Base-by-base conservation (phyloP, 2,329 filamentous ascomycete species). In the Talaromyces piceae region DNA sequence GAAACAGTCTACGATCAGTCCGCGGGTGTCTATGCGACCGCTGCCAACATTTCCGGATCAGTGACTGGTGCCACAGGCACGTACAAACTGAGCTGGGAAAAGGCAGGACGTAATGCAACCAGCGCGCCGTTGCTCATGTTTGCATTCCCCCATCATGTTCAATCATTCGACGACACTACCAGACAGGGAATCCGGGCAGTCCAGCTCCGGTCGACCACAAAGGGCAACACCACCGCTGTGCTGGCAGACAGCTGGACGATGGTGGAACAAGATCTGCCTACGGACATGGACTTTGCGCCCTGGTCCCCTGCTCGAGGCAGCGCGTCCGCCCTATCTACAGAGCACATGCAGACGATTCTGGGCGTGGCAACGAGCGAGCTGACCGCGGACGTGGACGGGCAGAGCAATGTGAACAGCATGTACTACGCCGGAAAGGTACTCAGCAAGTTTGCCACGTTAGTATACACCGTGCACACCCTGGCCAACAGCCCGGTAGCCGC, bases 371-470 rank as follows among this genome's bases (percentile, higher is more conserved):
- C 77, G n/a, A 78, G 76, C 18, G 93, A 98, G 66, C 73, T 95
- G 1, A 78, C 80, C 1, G 84, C 93, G 67, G 78, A 90, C 63
- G 88, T 96, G 68, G 68, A 74, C n/a, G 72, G 73, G 0, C 84
- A 93, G 62, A 82, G 82, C 4, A 81, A 93, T 56, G 73, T 88
- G 30, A 80, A 91, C 64, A 95, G 89, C 31, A 91, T 95, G 82
- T 97, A 97, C 69, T 96, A 86, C 67, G 87, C 87, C 59, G 93
- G 93, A 59, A 97, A 91, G 75, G 86, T 82, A 1, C 71, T 93
- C 16, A 85, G 83, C 56, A 91, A 91, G 64, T 91, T 89, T 66
- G 87, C 86, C 1, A 74, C 75, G 13, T 73, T 91, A 25, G 70
- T 88, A 33, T 84, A 86, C 59, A 79, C 82, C 0, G 75, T 83